Evolutionary conservation across 192 early-diverging fungal genomes (phyloP), one percentile per base, ranked within the genome.

Genomic region (Coemansia sp.): DNA sequence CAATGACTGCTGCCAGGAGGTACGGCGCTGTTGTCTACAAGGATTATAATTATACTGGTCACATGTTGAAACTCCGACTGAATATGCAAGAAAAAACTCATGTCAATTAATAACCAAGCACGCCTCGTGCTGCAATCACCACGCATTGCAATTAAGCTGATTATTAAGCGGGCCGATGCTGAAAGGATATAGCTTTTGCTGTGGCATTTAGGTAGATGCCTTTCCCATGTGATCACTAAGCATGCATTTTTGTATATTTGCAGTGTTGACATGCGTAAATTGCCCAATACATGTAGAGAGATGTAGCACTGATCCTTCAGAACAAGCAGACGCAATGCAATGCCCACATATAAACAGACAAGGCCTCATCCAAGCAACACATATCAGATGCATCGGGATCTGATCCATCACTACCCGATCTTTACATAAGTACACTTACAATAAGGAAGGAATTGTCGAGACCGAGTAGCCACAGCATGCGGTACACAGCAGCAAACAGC

Each of bases 401-500:
- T 36, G 28, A 55, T 19, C n/a, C 42, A 30, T 28, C n/a, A 49
- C 35, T 14, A 9, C 51, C 5, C 19, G 33, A 20, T 37, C 28
- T 21, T 31, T 23, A 7, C 28, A 46, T 6, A 49, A 52, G 33
- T 11, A 35, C 10, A 78, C 82, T 77, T 86, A 94, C 92, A 65
- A 85, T 59, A 7, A 81, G 55, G 1, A 35, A 52, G 3, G 85
- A 79, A 26, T 84, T 69, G 41, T 90, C 91, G 14, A 92, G 72
- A 8, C 81, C 74, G 0, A 90, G 63, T 11, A 81, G 4, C 15
- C 67, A 55, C 9, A 97, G 50, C 5, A 63, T n/a, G 39, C 83
- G 79, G 68, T 92, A 98, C 9, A 88, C 60, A 0, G 50, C 63
- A n/a, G 88, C 88, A 84, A 97, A 94, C 20, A 93, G 52, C 55